Base-by-base conservation (phyloP, 1,284 basidiomycete genomes). In the Apiotrichum mycotoxinovorans region DNA sequence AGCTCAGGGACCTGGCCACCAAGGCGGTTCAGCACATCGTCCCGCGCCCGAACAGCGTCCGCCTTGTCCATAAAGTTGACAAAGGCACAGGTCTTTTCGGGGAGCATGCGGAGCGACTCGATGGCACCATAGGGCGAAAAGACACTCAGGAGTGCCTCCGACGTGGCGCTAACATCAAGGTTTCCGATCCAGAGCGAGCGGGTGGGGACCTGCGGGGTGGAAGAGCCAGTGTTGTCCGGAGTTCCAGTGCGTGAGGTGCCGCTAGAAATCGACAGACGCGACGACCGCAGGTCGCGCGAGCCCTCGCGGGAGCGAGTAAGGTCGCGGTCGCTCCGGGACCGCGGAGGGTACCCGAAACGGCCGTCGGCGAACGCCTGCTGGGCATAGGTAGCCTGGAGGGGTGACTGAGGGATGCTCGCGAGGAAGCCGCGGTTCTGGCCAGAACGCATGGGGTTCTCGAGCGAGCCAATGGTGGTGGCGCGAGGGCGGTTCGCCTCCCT, bases 41-140 rank as follows among this genome's bases (percentile, higher is more conserved):
- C 95, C 70, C 95, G 92, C 8, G 95, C 95, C 56, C 89, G 87
- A 59, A 98, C 87, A 20, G 95, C 96, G 76, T 98, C 95, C 1
- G 85, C 83, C 70, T 91, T 87, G 66, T 96, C 94, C 54, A 96
- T 89, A 72, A 95, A 98, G 77, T 98, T 98, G 75, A 98, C 93
- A 74, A 98, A 98, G 11, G 94, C 95, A 73, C 96, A 98, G 73
- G 95, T 93, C 91, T 98, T 98, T 79, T 98, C 95, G 2, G 93
- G 93, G 47, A 98, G 82, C 68, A 98, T 81, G 63, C 95, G 82
- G 72, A 98, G 80, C 67, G 90, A 94, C 79, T 98, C 95, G 63
- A 98, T 97, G 17, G 92, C 89, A 51, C 95, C 95, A 72, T 98
- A 98, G 1, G 89, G 89, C 20, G 91, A 88, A 76, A 98, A 98